Base-by-base conservation (phyloP, 116 monocot species). In the Zostera marina region DNA sequence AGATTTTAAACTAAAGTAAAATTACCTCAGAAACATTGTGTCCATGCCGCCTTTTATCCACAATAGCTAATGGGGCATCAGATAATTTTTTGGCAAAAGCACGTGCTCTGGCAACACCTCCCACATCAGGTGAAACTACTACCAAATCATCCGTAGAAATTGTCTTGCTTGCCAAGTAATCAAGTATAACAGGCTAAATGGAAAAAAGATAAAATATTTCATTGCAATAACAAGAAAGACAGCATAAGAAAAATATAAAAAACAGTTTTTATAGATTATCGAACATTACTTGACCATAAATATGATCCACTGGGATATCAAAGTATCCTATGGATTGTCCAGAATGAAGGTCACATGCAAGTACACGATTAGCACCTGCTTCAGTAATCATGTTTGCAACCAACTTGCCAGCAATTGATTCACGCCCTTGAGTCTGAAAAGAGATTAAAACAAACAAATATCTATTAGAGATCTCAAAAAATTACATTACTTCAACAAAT, bases 241-340 rank as follows among this genome's bases (percentile, higher is more conserved):
- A 41, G 1, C 10, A 57, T 15, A 46, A 58, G 39, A 0, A 56
- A 66, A 38, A 39, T 58, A 51, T 22, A n/a, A 16, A 1, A 52
- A 23, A 42, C 42, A 8, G 25, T 41, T 5, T 8, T 15, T 11
- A 41, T 58, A 42, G 42, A 4, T 16, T 17, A 0, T 32, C 5
- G 32, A 32, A 32, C 32, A 17, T 59, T 88, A 94, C 94, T 76
- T 84, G 88, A 59, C 94, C 84, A 70, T 88, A 94, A 3, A 88
- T 81, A 60, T 94, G 88, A 75, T 93, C 93, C 11, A 93, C 81
- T 39, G 81, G 84, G 47, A 93, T 93, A 67, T 93, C 96, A 74
- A 96, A 96, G 52, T 96, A 96, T 54, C 89, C 96, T 78, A 96
- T 85, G n/a, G 96, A 77, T 56, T 96, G 96, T 15, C 96, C 85